Evolutionary conservation across 78 protist genomes (phyloP).

Genomic region (Guillardia theta): DNA sequence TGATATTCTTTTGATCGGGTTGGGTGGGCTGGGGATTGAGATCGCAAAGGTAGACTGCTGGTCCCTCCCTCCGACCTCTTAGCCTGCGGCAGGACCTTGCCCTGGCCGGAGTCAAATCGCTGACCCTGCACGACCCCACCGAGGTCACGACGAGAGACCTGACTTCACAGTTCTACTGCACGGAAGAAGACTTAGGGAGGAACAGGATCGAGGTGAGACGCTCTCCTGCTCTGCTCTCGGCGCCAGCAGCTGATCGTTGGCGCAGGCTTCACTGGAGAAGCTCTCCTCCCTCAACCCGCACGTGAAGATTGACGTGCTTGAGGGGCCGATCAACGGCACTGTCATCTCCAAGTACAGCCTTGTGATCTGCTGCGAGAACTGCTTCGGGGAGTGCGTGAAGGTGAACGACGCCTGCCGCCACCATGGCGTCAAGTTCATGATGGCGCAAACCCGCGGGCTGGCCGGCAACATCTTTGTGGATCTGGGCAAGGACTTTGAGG

Average conservation of each 20-base stretch:
- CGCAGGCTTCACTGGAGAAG: slow-evolving; percentile 40
- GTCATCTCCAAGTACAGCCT: background rate
- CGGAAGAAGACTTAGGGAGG: slow-evolving; percentile 81
- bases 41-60: slow-evolving; percentile 49
- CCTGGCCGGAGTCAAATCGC: slow-evolving; percentile 90
- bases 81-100: slow-evolving; percentile 88
- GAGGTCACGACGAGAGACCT: slow-evolving; percentile 67
- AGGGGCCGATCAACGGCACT: background rate
- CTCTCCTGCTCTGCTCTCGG: background rate
- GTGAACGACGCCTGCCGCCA: slow-evolving; percentile 70
- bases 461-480: slow-evolving; percentile 82
- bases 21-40: slow-evolving; percentile 95
- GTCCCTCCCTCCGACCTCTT: background rate
- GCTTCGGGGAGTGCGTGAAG: slow-evolving; percentile 28
- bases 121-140: slow-evolving; percentile 84
- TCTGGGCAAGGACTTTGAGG: slow-evolving; percentile 80
- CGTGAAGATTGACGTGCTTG: background rate
- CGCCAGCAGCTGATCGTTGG: background rate
- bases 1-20: slow-evolving; percentile 83
- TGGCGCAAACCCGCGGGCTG: slow-evolving; percentile 72
- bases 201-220: slow-evolving; percentile 54
- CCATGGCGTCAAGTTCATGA: slow-evolving; percentile 40
- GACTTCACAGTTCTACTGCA: slow-evolving; percentile 77
- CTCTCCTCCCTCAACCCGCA: background rate
- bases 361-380: background rate